Conservation (phyloP, 371 early-diverging fungal genomes). For the Mucor circinelloides region DNA sequence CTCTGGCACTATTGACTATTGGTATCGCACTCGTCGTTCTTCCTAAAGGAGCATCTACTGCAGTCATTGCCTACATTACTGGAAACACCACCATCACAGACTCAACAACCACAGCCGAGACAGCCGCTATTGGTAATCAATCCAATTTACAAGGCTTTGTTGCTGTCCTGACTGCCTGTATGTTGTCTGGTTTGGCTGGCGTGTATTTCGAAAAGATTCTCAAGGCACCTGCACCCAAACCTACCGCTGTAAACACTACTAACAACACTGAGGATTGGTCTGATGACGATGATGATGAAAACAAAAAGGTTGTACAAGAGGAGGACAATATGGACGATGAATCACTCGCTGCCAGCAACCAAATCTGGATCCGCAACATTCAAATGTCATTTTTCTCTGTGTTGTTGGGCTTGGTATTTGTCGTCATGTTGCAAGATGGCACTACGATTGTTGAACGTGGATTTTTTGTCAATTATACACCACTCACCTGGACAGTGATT, state of each 20-base stretch:
- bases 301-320: constrained; percentile 10
- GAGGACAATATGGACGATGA: constrained; percentile 24
- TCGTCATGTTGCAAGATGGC: constrained; percentile 70
- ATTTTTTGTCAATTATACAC: constrained; percentile 84
- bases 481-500: constrained; percentile 76
- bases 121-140: constrained; percentile 37
- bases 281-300: constrained; percentile 22
- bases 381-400: constrained; percentile 78
- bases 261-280: constrained; percentile 16
- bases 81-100: constrained; percentile 6
- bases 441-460: constrained; percentile 71
- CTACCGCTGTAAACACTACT: background rate
- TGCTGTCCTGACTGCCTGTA: constrained; percentile 81
- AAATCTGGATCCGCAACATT: constrained; percentile 85
- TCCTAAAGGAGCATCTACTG: constrained; percentile 29
- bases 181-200: constrained; percentile 92
- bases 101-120: background rate
- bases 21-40: constrained; percentile 87
- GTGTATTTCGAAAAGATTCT: constrained; percentile 97
- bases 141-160: constrained; percentile 45
- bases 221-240: constrained; percentile 54
- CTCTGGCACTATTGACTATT: constrained; percentile 75
- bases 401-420: constrained; percentile 62
- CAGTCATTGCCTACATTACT: constrained; percentile 4
- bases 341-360: background rate